Base-by-base conservation (phyloP, 345 rosid genomes). In the Hibiscus syriacus region DNA sequence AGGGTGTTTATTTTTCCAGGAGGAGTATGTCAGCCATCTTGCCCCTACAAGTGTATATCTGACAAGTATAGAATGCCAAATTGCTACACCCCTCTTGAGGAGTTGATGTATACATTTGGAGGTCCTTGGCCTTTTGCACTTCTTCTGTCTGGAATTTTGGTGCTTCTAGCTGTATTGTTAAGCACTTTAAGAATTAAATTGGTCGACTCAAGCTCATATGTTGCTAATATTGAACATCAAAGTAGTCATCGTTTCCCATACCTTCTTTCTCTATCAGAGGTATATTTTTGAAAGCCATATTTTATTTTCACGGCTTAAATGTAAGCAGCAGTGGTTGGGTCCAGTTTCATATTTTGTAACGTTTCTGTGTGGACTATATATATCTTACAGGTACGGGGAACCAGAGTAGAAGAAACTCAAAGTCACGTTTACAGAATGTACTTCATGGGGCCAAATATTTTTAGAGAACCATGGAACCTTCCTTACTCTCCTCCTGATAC, bases 11-110 rank as follows among this genome's bases (percentile, higher is more conserved):
- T 60, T 83, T 67, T 73, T 82, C 76, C 86, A 94, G 97, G 97
- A 45, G 97, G 99, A 75, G 96, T 89, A 61, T 73, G 74, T 12
- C 61, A 81, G 72, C 79, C 83, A 60, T 67, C 72, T 61, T 94
- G 99, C 80, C 97, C 97, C 20, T 94, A 94, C 71, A 78, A 83
- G 77, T 94, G 99, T 70, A 80, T 91, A 61, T 94, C 97, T 27
- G 91, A 89, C 54, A 89, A 87, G 73, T 94, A 94, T 73, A 87
- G 94, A 80, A 78, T 91, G 92, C 99, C 99, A 72, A 91, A 91
- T 68, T 94, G 99, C 78, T 90, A 77, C 68, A 94, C 96, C 34
- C 97, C 99, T 79, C 87, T 94, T 56, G 99, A 94, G 79, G 99
- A 94, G 85, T 79, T 94, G 78, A 73, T 87, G 39, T 82, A 87